phyloP scores from a whole-genome alignment of 371 early-diverging fungal species.

The Dichotomocladium elegans region DNA sequence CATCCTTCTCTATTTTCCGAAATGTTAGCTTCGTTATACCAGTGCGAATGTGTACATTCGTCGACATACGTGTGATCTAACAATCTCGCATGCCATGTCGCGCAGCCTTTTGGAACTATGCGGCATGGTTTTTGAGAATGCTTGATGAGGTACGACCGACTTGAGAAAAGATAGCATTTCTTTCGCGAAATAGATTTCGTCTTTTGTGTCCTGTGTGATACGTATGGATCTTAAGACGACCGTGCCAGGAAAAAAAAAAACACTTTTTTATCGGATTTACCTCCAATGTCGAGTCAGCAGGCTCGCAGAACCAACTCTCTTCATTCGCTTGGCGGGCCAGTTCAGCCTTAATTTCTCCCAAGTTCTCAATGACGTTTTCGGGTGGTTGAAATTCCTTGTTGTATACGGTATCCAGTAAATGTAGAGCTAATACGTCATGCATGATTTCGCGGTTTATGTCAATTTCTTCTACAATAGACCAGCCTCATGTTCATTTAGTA shows the following conservation, averaged over 20 bases:
- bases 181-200: not conserved
- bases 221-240: too few species aligned
- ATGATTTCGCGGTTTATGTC: slow-evolving; percentile 1
- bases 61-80: not conserved
- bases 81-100: not conserved
- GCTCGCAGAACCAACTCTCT: not conserved
- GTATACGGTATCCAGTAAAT: not conserved
- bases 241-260: too few species aligned
- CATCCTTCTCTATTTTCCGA: not conserved
- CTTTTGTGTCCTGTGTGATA: not conserved
- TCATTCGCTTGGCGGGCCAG: not conserved
- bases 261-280: not conserved
- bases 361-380: not conserved
- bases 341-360: not conserved
- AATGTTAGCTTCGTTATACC: not conserved
- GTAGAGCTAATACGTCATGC: not conserved
- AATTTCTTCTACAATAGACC: not conserved
- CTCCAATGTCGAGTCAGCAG: not conserved
- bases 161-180: not conserved
- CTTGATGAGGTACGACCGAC: not conserved
- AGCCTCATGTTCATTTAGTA: too few species aligned
- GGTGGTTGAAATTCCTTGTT: not conserved
- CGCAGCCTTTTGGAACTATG: not conserved
- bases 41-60: not conserved
- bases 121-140: not conserved